Evolutionary conservation across 2,329 filamentous ascomycete species (phyloP), one percentile per base, ranked within the genome.

Genomic region (Penicillium sp.): DNA sequence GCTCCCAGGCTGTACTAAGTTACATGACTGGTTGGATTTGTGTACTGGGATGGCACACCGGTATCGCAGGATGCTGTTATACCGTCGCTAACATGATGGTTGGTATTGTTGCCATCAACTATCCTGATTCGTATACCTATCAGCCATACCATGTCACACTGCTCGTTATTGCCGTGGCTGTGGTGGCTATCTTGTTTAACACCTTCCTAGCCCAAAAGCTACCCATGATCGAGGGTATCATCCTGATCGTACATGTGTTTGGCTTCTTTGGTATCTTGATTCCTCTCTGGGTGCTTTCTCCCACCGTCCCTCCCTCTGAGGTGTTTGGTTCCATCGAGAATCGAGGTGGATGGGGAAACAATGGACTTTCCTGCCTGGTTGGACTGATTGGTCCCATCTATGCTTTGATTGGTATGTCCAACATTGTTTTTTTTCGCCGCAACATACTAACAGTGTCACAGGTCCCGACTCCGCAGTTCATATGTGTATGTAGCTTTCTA

Each of bases 211-310:
- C 63, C 51, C 53, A 68, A 57, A 47, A 66, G 54, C 35, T 74
- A 56, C 63, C 76, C 54, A 22, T 66, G 14, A 63, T 71, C 26
- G 70, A 75, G 51, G 66, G 59, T 2, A 48, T 68, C 7, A 61
- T 74, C 10, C 60, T 75, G 11, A 60, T 71, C 33, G 50, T 74
- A 9, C 72, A 75, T 55, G 50, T 74, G 16, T 57, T 65, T 21
- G 70, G 68, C 1, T 70, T 74, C 49, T 63, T 75, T 51, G 68
- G 64, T 3, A 65, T 74, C 49, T 49, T 74, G 26, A 68, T 73
- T 22, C 64, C 71, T 8, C 64, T 70, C 42, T 72, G 65, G 68
- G 68, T 65, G 16, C 37, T 52, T 11, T 29, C 37, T 3, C 49
- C 49, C 13, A 14, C 16, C 2, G 16, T 29, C 7, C 22, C 24